Conservation (phyloP, 345 rosid species). For the Eucalyptus grandis region DNA sequence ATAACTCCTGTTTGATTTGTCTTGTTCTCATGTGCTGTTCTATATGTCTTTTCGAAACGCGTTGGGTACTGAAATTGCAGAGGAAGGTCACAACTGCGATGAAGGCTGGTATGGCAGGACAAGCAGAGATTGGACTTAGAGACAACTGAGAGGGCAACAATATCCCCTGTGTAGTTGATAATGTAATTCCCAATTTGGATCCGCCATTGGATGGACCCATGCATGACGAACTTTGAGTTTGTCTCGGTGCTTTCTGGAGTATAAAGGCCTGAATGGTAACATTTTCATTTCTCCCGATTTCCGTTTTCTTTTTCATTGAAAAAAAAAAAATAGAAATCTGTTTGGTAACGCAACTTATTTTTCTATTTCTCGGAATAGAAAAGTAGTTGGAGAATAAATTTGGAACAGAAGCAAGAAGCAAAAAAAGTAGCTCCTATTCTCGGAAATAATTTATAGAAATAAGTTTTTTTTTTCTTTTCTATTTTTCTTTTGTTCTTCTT, state of each 20-base stretch:
- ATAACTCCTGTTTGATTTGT: constrained; percentile 47
- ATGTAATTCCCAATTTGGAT: constrained; percentile 24
- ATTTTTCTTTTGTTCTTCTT: too few relatives aligned
- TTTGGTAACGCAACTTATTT: too few relatives aligned
- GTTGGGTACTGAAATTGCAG: constrained; percentile 65
- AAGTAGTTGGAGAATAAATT: rapidly evolving
- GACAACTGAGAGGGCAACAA: constrained; percentile 24
- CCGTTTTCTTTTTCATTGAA: rapidly evolving
- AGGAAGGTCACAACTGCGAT: constrained; percentile 69
- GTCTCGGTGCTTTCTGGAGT: not conserved
- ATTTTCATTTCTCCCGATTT: too few relatives aligned
- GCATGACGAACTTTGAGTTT: constrained; percentile 61
- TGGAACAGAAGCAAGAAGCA: too few relatives aligned
- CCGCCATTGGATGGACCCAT: constrained; percentile 25
- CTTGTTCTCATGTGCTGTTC: constrained; percentile 64
- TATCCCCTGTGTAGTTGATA: constrained; percentile 17
- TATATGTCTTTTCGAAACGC: constrained; percentile 84
- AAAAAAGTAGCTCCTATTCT: too few relatives aligned
- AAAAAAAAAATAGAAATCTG: too few relatives aligned
- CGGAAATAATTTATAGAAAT: rapidly evolving
- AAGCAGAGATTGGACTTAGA: constrained; percentile 14
- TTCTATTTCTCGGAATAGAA: rapidly evolving
- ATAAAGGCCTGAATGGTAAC: too few relatives aligned
- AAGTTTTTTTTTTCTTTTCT: too few relatives aligned
- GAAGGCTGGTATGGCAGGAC: constrained; percentile 53